Conservation (phyloP, 306 rosid species). For the Mimosa bimucronata region DNA sequence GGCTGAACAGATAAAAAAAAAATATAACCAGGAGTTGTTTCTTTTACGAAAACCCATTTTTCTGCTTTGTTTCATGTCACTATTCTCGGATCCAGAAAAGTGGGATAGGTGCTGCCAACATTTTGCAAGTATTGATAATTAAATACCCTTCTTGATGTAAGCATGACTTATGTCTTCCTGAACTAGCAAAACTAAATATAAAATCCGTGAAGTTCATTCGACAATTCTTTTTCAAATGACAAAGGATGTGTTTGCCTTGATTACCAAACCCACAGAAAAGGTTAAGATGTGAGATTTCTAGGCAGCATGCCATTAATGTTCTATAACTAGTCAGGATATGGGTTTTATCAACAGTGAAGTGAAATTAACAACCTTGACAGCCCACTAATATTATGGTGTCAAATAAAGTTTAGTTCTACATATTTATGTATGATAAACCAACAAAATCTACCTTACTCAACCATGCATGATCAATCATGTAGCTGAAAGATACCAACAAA, state of each 20-base stretch:
- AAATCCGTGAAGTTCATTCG: neutral
- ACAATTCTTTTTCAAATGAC: neutral
- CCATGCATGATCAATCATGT: no score
- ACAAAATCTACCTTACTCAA: neutral
- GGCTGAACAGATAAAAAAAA: neutral
- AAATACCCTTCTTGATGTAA: neutral
- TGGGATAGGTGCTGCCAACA: neutral
- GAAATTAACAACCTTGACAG: slow-evolving; percentile 6
- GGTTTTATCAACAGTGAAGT: neutral
- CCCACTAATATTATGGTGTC: neutral
- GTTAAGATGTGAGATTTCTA: neutral
- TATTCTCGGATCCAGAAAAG: neutral
- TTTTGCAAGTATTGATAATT: neutral
- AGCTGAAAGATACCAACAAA: no score
- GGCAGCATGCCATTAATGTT: neutral
- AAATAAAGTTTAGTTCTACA: neutral
- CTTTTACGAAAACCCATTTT: neutral
- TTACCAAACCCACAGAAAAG: slow-evolving; percentile 22
- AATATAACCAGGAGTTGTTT: neutral
- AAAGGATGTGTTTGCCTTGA: neutral
- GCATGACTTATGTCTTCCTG: neutral
- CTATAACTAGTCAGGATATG: neutral
- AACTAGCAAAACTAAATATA: neutral
- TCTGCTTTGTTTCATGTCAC: neutral
- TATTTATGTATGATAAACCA: slow-evolving; percentile 2